Evolutionary conservation across 2,329 filamentous ascomycete species (phyloP), one percentile per base, ranked within the genome.

Genomic region (Pseudogymnoascus sp.): DNA sequence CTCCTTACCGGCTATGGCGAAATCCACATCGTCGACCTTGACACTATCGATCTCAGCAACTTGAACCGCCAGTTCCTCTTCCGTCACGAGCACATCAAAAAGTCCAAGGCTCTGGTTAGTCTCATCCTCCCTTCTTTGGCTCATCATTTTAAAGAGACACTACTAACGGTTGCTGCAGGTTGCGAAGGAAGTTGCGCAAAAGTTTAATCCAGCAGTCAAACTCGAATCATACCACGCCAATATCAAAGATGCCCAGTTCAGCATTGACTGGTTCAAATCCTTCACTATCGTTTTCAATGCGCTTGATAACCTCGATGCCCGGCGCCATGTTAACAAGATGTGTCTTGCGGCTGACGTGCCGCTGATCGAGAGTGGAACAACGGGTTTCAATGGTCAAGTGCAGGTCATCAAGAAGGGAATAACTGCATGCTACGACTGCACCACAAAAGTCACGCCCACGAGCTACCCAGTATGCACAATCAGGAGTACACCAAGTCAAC

Each of bases 41-140:
- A 99, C 74, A 99, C 94, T 1, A 97, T 99, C 76, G 94, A 99
- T 72, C 81, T 99, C 20, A 96, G 91, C 76, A 99, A 99, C 72
- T 82, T 99, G 58, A 99, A 99, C 70, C 89, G 94, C 61, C 94
- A 99, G 74, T 99, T 99, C 70, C 85, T 99, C 57, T 99, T 99
- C 74, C 85, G 92, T 64, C 88, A 93, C 69, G 92, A 97, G 73
- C 94, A 99, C 71, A 97, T 99, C 75, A 97, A 97, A 75, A 96
- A 96, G 74, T 85, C 93, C 1, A 99, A 99, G 73, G 92, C 94
- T 59, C 76, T 96, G 76, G 92, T 94, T 79, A 65, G 84, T 76
- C 63, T 38, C n/a, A n/a, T n/a, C 47, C 35, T 32, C 35, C 4
- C 6, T 4, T 20, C 4, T 22, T n/a, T 18, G 32, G 28, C 6